Percentiles rank a stretch among this genome's conserved stretches.
phyloP scores from a whole-genome alignment of 2,329 filamentous ascomycete species.

The Byssoonygena ceratinophila region DNA sequence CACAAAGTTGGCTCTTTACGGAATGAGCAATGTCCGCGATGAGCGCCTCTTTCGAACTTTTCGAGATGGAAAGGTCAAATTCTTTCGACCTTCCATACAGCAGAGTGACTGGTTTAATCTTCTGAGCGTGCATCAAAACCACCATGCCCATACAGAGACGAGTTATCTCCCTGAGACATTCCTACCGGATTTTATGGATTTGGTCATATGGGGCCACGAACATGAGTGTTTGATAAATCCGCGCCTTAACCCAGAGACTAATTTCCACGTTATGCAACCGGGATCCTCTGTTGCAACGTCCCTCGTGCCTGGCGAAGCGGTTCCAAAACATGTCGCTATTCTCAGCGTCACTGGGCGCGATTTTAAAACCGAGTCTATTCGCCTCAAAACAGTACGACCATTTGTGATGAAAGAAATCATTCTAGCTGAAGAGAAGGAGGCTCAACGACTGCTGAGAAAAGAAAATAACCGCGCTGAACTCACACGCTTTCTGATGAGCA shows the following conservation, averaged over 20 bases:
- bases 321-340: constrained; percentile 81
- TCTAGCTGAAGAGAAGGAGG: constrained; percentile 62
- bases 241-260: constrained; percentile 68
- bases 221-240: constrained; percentile 93
- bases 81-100: constrained; percentile 72
- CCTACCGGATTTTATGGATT: constrained; percentile 77
- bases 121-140: constrained; percentile 91
- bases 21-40: constrained; percentile 90
- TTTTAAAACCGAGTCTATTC: constrained; percentile 68
- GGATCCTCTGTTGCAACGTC: constrained; percentile 95
- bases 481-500: constrained; percentile 60
- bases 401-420: constrained; percentile 80
- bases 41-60: constrained; percentile 92
- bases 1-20: constrained; percentile 87
- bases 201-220: constrained; percentile 95
- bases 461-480: constrained; percentile 75
- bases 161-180: constrained; percentile 93
- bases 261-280: constrained; percentile 93
- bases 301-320: constrained; percentile 76
- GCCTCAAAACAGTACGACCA: constrained; percentile 77
- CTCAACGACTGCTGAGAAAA: constrained; percentile 66
- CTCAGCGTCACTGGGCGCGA: constrained; percentile 72
- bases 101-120: constrained; percentile 91
- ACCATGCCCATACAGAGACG: constrained; percentile 81
- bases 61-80: constrained; percentile 83